These are phyloP conservation scores for Pisolithus orientalis DNA, from an alignment of 768 basidiomycete species.

Conservation along the genomic window DNA sequence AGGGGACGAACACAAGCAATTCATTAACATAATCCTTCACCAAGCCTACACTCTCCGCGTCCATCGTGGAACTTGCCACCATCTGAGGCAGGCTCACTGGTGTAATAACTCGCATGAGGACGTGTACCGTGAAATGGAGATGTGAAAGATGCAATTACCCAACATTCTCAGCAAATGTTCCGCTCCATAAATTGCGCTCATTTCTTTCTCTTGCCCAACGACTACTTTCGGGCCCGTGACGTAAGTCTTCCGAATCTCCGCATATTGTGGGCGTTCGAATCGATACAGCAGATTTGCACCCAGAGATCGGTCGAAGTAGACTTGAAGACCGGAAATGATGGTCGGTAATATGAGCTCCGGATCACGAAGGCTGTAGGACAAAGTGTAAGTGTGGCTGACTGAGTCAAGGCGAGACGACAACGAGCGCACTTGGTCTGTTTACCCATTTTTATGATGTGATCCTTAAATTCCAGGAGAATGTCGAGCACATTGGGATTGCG, in stretches of 20 bases:
- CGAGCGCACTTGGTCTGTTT: slow-evolving; percentile 44
- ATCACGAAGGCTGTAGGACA: slow-evolving; percentile 52
- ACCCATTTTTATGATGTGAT: slow-evolving; percentile 44
- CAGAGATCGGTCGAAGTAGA: slow-evolving; percentile 91
- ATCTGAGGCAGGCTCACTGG: slow-evolving; percentile 91
- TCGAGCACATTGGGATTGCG: slow-evolving; percentile 72
- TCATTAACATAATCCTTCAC: slow-evolving; percentile 89
- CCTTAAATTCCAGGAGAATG: slow-evolving; percentile 72
- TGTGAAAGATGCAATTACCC: slow-evolving; percentile 47
- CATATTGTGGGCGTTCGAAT: slow-evolving; percentile 92
- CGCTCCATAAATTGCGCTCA: slow-evolving; percentile 89
- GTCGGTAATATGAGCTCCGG: slow-evolving; percentile 69
- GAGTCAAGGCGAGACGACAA: slow-evolving; percentile 3
- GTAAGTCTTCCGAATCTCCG: slow-evolving; percentile 65
- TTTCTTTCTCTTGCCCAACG: slow-evolving; percentile 68
- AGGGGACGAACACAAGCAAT: slow-evolving; percentile 58
- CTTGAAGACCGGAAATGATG: slow-evolving; percentile 74
- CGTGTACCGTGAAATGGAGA: neutral
- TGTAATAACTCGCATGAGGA: slow-evolving; percentile 3
- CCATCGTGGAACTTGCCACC: slow-evolving; percentile 86
- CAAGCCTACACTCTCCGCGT: slow-evolving; percentile 75
- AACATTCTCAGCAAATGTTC: slow-evolving; percentile 91
- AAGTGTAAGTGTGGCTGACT: neutral
- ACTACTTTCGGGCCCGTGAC: slow-evolving; percentile 68
- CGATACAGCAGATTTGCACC: slow-evolving; percentile 90